phyloP scores from a whole-genome alignment of 2,329 filamentous ascomycete species.

The Cordyceps javanica region DNA sequence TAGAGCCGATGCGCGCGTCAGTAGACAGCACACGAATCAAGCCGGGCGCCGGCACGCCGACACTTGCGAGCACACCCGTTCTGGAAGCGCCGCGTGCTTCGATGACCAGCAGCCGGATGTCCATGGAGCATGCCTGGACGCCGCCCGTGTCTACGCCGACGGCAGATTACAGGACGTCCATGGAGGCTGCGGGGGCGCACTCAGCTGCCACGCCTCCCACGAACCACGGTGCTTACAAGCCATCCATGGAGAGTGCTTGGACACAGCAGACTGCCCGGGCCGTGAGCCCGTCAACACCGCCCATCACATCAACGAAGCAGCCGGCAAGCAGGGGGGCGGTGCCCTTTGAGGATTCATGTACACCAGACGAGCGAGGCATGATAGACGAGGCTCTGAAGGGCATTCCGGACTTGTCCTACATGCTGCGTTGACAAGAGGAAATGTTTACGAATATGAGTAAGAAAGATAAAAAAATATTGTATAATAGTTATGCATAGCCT shows the following conservation, averaged over 20 bases:
- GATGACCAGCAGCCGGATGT: neutral
- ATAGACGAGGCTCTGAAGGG: constrained; percentile 2
- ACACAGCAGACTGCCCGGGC: neutral
- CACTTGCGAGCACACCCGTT: neutral
- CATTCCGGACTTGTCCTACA: constrained; percentile 14
- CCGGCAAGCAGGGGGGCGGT: neutral
- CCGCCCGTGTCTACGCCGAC: neutral
- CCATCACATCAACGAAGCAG: neutral
- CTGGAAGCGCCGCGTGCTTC: neutral
- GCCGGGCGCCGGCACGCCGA: neutral
- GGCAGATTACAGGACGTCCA: neutral
- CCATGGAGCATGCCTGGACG: neutral
- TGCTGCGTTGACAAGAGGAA: constrained; percentile 8
- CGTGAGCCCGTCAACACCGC: neutral
- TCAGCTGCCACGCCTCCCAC: neutral
- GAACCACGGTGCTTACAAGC: neutral
- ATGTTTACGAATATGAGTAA: neutral
- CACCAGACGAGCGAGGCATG: neutral
- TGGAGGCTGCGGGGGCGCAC: neutral
- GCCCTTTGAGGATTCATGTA: neutral
- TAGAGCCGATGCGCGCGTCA: neutral
- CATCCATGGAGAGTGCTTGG: neutral
- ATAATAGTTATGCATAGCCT: constrained; percentile 1
- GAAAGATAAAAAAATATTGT: neutral
- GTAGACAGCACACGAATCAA: neutral